These are phyloP conservation scores for Begonia masoniana DNA, from an alignment of 306 rosid genomes.

Conservation along the genomic window DNA sequence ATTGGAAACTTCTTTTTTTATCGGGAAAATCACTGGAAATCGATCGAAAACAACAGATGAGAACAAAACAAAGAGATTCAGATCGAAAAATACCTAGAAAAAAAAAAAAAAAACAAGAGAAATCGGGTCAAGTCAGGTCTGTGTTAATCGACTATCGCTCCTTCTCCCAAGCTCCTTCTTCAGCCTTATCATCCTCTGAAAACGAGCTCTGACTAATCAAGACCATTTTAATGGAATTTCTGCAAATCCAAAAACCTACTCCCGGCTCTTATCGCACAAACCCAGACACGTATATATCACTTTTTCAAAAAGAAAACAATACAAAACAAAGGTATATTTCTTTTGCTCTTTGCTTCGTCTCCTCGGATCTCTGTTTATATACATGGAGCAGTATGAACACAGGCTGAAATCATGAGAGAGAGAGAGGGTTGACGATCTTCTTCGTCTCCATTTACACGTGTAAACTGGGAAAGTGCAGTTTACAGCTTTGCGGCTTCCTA, in stretches of 20 bases:
- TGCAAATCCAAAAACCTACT: too few relatives aligned
- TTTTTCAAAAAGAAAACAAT: not conserved
- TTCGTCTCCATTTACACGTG: too few relatives aligned
- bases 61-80: too few relatives aligned
- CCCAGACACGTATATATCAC: not conserved
- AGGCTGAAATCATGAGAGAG: not conserved
- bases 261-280: not conserved
- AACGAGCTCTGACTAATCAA: slow-evolving; percentile 3
- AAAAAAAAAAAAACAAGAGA: not conserved
- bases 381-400: not conserved
- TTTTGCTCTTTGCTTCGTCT: not conserved
- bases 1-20: too few relatives aligned
- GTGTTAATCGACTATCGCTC: slow-evolving; percentile 3
- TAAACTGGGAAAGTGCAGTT: too few relatives aligned
- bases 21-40: too few relatives aligned
- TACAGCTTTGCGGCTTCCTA: too few relatives aligned
- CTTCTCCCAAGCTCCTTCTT: slow-evolving; percentile 6
- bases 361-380: not conserved
- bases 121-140: not conserved
- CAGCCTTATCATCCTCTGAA: not conserved
- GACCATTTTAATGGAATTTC: not conserved
- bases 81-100: too few relatives aligned
- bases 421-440: too few relatives aligned
- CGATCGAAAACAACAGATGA: too few relatives aligned
- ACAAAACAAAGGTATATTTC: not conserved